Evolutionary conservation across 345 rosid genomes (phyloP), one percentile per base, ranked within the genome.

Genomic region (Murraya paniculata): DNA sequence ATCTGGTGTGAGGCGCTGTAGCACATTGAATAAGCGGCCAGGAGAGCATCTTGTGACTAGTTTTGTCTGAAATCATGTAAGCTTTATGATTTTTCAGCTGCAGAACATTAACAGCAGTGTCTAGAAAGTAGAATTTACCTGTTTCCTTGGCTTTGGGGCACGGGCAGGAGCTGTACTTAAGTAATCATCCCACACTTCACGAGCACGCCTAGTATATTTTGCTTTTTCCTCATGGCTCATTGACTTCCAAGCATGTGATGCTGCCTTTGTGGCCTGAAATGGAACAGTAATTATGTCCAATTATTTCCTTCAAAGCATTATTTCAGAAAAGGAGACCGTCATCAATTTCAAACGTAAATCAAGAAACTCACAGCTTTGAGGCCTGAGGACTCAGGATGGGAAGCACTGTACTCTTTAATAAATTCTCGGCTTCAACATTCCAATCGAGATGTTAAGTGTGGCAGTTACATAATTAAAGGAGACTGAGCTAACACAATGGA

Each of bases 151-250:
- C 76, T 82, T 86, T 18, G 84, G 83, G 21, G 50, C 22, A 35
- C 80, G 86, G 55, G 82, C 76, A 5, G 87, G 87, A 86, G 81
- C 80, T 25, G 83, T 71, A 58, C 83, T 84, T 79, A 86, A 86
- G 84, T 86, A 86, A 82, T 67, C 27, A 82, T 86, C 87, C 89
- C 89, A 86, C 50, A 86, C 83, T 72, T 86, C 87, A 80, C 89
- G 84, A 65, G 89, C 83, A 39, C 48, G 85, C 79, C 64, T 80
- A 67, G 89, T 86, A 64, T 86, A 86, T 78, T 80, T 84, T 78
- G 77, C 82, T 84, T 86, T 86, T 75, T 86, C 89, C 77, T 82
- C 89, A 66, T 36, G 19, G 53, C 75, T 84, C 89, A 86, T 86
- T 45, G 82, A 84, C 74, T 86, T 84, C 89, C 89, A 86, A 57